Conservation (phyloP, 2,329 filamentous ascomycete species). For the Botryotinia narcissicola region DNA sequence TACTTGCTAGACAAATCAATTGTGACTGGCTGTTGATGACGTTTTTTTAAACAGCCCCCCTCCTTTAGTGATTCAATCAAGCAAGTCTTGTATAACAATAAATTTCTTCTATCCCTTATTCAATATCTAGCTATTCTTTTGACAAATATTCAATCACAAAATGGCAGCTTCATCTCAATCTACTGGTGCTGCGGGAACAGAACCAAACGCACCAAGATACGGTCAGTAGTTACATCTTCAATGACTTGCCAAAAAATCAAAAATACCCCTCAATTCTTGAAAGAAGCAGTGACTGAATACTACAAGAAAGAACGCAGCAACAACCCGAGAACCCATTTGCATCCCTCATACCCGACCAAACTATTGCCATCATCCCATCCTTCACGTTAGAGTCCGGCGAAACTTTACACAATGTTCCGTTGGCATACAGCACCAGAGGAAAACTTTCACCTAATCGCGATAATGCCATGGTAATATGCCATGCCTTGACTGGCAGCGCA, state of each 20-base stretch:
- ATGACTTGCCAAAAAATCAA: neutral
- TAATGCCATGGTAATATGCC: slow-evolving; percentile 76
- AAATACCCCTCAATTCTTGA: slow-evolving; percentile 20
- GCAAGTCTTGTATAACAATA: neutral
- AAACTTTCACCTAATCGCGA: slow-evolving; percentile 56
- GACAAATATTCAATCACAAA: neutral
- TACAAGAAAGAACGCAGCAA: slow-evolving; percentile 42
- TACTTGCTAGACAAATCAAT: neutral
- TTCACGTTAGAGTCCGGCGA: slow-evolving; percentile 94
- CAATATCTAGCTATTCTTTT: neutral
- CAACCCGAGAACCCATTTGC: slow-evolving; percentile 94
- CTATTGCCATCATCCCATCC: slow-evolving; percentile 79
- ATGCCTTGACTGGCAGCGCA: slow-evolving; percentile 80
- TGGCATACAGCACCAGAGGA: slow-evolving; percentile 66
- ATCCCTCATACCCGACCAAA: slow-evolving; percentile 80
- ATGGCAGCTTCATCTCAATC: slow-evolving; percentile 11
- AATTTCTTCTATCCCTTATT: neutral
- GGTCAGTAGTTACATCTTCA: slow-evolving; percentile 31
- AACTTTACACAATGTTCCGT: slow-evolving; percentile 70
- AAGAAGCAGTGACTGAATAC: slow-evolving; percentile 55
- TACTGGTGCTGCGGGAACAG: neutral
- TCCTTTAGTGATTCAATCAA: neutral
- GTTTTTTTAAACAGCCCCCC: neutral
- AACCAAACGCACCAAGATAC: slow-evolving; percentile 22
- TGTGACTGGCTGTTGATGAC: slow-evolving; percentile 15